Conservation (phyloP, 1,139 yeast species). For the Scheffersomyces segobiensis region DNA sequence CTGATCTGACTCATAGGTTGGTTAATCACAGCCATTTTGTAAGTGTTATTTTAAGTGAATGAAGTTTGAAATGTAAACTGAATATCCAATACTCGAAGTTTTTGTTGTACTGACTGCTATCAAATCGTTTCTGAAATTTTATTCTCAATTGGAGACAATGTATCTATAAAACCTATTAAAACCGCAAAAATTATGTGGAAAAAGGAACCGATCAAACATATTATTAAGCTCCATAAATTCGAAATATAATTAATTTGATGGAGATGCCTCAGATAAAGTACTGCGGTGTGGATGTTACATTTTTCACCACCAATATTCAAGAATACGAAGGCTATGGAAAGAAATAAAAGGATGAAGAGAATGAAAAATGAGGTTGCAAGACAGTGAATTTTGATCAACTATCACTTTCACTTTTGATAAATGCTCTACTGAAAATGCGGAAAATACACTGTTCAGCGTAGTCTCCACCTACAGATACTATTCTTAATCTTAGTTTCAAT, state of each 20-base stretch:
- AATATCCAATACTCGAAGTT: too few species aligned
- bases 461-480: background rate
- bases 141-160: background rate
- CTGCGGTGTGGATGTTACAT: background rate
- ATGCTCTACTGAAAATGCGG: too few species aligned
- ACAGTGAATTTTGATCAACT: background rate
- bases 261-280: background rate
- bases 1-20: constrained; percentile 90
- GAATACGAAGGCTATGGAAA: background rate
- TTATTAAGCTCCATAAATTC: background rate
- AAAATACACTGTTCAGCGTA: background rate
- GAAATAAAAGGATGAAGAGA: too few species aligned
- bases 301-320: background rate
- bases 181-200: background rate
- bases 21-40: constrained; percentile 58
- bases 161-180: too few species aligned
- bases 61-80: background rate
- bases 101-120: too few species aligned
- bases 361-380: background rate
- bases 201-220: background rate
- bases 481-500: background rate
- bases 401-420: too few species aligned
- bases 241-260: background rate
- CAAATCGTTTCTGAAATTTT: too few species aligned
- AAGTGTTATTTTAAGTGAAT: background rate